A percentile compares a stretch with the other conserved stretches of the same genome.
Conservation (phyloP, 2,329 filamentous ascomycete genomes). For the Penicillium decumbens region DNA sequence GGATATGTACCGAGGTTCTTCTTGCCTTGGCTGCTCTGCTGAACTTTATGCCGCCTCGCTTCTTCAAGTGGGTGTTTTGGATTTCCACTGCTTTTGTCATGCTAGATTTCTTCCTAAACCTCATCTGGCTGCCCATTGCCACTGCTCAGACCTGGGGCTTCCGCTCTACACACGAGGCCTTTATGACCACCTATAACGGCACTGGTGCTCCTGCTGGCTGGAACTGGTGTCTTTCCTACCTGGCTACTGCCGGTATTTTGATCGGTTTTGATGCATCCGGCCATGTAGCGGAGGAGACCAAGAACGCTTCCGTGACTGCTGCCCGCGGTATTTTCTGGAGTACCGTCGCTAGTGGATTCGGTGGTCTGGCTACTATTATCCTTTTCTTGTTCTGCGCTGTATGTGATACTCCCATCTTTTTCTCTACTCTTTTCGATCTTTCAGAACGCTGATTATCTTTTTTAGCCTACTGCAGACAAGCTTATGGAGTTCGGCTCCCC, state of each 20-base stretch:
- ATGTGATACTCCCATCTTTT: neutral
- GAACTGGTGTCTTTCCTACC: constrained; percentile 61
- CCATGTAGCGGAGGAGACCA: constrained; percentile 59
- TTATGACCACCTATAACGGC: constrained; percentile 58
- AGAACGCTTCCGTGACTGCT: constrained; percentile 54
- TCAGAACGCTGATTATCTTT: constrained; percentile 4
- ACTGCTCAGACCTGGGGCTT: constrained; percentile 55
- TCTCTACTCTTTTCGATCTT: no score
- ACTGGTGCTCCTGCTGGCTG: constrained; percentile 54
- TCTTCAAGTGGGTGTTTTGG: constrained; percentile 44
- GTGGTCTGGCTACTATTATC: constrained; percentile 54
- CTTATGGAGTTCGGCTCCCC: constrained; percentile 53
- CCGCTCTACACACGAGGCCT: constrained; percentile 55
- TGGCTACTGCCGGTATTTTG: constrained; percentile 57
- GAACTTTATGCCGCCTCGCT: constrained; percentile 47
- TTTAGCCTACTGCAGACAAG: constrained; percentile 50
- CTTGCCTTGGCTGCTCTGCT: constrained; percentile 49
- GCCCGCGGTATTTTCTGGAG: constrained; percentile 59
- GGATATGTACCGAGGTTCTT: constrained; percentile 54
- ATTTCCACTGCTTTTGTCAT: constrained; percentile 50
- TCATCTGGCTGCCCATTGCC: constrained; percentile 59
- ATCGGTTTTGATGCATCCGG: constrained; percentile 60
- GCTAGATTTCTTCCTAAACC: constrained; percentile 56
- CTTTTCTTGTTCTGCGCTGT: constrained; percentile 55
- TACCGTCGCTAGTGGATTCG: constrained; percentile 53